phyloP scores from a whole-genome alignment of 2,329 filamentous ascomycete genomes.

The Harringtonia lauricola region DNA sequence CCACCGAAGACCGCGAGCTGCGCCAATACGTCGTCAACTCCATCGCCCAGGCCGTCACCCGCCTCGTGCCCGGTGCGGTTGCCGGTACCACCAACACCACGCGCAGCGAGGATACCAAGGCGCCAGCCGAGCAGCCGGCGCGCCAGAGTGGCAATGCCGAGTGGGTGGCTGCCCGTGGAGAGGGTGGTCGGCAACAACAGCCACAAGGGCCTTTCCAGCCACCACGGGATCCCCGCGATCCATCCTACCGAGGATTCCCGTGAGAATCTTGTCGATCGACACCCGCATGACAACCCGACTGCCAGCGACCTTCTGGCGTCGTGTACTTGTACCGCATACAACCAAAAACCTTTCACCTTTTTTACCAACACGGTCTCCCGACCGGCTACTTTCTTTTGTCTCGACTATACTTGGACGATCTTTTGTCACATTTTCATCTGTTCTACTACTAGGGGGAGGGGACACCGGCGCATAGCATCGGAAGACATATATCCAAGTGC shows the following conservation, averaged over 20 bases:
- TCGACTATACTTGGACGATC: not conserved
- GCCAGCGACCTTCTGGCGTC: no score
- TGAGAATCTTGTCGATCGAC: no score
- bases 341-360: not conserved
- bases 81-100: slow-evolving; percentile 12
- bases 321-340: no score
- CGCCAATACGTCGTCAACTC: slow-evolving; percentile 62
- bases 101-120: slow-evolving; percentile 42
- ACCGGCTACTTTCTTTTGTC: not conserved
- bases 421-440: not conserved
- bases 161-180: slow-evolving; percentile 24
- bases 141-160: slow-evolving; percentile 25
- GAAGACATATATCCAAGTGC: slow-evolving; percentile 8
- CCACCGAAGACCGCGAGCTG: slow-evolving; percentile 63
- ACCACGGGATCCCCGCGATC: slow-evolving; percentile 13
- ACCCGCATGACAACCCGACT: no score
- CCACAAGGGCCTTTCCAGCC: slow-evolving; percentile 5
- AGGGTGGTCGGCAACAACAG: slow-evolving; percentile 17
- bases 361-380: not conserved
- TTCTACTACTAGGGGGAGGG: slow-evolving; percentile 3
- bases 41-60: slow-evolving; percentile 62
- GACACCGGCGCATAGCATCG: slow-evolving; percentile 10
- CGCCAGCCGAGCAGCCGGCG: slow-evolving; percentile 47
- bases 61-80: slow-evolving; percentile 43
- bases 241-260: slow-evolving; percentile 11